Percentiles rank a stretch among this genome's conserved stretches.
Evolutionary conservation across 1,284 basidiomycete species (phyloP).

Genomic region (Sporisorium exsertum): DNA sequence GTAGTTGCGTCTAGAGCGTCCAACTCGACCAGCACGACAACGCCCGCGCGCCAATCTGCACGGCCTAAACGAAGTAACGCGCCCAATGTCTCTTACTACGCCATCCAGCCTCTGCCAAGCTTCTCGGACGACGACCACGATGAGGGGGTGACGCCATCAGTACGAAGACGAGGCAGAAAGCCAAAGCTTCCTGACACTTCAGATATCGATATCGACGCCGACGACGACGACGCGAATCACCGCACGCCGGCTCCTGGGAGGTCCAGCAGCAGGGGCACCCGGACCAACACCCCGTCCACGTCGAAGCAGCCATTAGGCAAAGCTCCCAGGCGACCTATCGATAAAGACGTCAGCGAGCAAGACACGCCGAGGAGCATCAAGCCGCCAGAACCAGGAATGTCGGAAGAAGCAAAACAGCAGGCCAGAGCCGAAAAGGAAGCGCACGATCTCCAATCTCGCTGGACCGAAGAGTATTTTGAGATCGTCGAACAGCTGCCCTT

Average conservation of each 20-base stretch:
- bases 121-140: slow-evolving; percentile 26
- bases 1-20: neutral
- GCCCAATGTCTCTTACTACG: slow-evolving; percentile 18
- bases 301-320: slow-evolving; percentile 5
- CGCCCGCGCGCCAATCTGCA: slow-evolving; percentile 17
- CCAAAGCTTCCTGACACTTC: slow-evolving; percentile 16
- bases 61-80: slow-evolving; percentile 25
- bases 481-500: slow-evolving; percentile 86
- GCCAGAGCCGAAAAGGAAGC: slow-evolving; percentile 41
- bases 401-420: slow-evolving; percentile 39
- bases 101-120: slow-evolving; percentile 13
- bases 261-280: slow-evolving; percentile 9
- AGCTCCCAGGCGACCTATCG: slow-evolving; percentile 1
- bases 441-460: slow-evolving; percentile 49
- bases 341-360: neutral
- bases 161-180: slow-evolving; percentile 14
- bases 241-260: neutral
- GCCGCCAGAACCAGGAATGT: slow-evolving; percentile 22
- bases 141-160: slow-evolving; percentile 28
- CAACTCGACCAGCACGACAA: neutral
- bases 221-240: neutral
- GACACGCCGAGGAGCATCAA: neutral
- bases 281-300: slow-evolving; percentile 2
- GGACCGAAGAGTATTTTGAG: slow-evolving; percentile 67
- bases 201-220: slow-evolving; percentile 12